phyloP scores from a whole-genome alignment of 768 basidiomycete genomes.

The Pisolithus sp. region DNA sequence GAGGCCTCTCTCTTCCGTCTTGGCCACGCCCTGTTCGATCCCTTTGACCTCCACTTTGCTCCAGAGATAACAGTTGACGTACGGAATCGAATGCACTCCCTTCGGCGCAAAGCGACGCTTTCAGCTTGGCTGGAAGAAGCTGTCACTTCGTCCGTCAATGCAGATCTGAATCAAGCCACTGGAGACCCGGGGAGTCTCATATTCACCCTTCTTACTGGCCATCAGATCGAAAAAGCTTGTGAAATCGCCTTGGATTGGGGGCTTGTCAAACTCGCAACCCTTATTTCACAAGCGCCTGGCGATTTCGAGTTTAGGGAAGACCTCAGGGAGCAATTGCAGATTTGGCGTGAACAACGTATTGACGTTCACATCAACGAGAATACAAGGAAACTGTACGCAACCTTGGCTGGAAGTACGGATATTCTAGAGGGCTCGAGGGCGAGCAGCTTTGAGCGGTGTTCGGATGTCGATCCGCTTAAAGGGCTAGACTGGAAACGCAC shows the following conservation, averaged over 20 bases:
- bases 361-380: constrained; percentile 61
- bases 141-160: constrained; percentile 65
- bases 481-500: constrained; percentile 92
- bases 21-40: constrained; percentile 84
- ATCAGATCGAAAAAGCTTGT: constrained; percentile 83
- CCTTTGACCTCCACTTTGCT: constrained; percentile 59
- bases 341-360: constrained; percentile 77
- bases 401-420: constrained; percentile 73
- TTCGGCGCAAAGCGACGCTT: constrained; percentile 74
- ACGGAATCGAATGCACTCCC: constrained; percentile 47
- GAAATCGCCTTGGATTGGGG: constrained; percentile 66
- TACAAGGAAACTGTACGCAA: constrained; percentile 74
- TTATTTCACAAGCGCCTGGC: constrained; percentile 82
- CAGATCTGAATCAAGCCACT: constrained; percentile 52
- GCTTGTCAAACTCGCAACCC: constrained; percentile 79
- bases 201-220: constrained; percentile 78
- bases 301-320: constrained; percentile 70
- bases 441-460: constrained; percentile 44
- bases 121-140: constrained; percentile 80
- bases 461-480: constrained; percentile 56
- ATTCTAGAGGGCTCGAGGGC: constrained; percentile 50
- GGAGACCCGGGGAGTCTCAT: constrained; percentile 44
- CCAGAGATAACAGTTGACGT: constrained; percentile 51
- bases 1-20: constrained; percentile 85
- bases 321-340: constrained; percentile 63